A percentile compares a stretch with the other conserved stretches of the same genome.
Evolutionary conservation across 345 rosid genomes (phyloP).

Genomic region (Dimocarpus longan): DNA sequence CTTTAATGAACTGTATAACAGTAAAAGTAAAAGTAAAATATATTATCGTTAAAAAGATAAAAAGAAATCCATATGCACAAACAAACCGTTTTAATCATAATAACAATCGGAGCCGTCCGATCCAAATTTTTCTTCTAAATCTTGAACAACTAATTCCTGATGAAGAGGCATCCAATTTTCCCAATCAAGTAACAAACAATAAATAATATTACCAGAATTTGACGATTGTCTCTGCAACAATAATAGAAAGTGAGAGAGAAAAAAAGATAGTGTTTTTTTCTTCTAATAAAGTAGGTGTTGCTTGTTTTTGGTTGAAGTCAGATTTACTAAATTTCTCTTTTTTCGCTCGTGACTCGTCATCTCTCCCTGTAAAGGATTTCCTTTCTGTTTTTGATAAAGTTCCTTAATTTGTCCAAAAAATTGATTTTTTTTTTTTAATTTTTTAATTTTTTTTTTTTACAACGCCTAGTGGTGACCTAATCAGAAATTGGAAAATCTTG

Average conservation of each 20-base stretch:
- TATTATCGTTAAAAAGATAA: background rate
- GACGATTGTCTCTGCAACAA: constrained; percentile 3
- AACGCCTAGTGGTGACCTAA: background rate
- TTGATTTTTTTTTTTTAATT: background rate
- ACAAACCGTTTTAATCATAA: background rate
- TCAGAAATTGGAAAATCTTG: background rate
- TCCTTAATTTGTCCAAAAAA: background rate
- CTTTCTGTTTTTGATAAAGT: background rate
- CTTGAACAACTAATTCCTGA: background rate
- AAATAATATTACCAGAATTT: background rate
- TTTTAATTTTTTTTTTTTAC: background rate
- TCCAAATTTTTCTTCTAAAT: background rate
- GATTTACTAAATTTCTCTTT: background rate
- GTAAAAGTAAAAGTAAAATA: background rate
- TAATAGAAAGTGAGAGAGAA: background rate
- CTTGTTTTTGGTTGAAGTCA: background rate
- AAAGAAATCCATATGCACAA: background rate
- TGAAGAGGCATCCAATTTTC: background rate
- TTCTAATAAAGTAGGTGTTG: background rate
- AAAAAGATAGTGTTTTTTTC: background rate
- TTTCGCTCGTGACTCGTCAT: constrained; percentile 16
- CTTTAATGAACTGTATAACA: background rate
- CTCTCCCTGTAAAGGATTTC: background rate
- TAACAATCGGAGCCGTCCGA: background rate
- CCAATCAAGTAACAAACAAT: background rate